phyloP scores from a whole-genome alignment of 2,329 filamentous ascomycete genomes.

The Aspergillus fumigatus region DNA sequence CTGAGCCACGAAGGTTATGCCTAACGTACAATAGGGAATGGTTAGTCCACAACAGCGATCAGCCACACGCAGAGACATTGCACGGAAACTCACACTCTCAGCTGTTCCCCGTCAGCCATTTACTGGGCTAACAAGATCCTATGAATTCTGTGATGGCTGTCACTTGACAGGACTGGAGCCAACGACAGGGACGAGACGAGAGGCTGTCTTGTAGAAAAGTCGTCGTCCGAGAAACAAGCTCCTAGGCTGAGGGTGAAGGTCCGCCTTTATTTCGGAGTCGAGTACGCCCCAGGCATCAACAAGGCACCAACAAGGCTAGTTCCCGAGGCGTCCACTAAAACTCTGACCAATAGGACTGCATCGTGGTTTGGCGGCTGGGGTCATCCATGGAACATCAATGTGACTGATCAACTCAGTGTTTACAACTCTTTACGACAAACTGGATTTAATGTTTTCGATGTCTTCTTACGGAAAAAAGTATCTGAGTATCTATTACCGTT shows the following conservation, averaged over 20 bases:
- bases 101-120: conserved; percentile 19
- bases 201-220: conserved; percentile 22
- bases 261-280: conserved; percentile 19
- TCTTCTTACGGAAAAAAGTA: background rate
- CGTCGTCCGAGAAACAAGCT: conserved; percentile 35
- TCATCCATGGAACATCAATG: background rate
- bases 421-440: background rate
- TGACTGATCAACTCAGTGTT: background rate
- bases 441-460: background rate
- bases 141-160: conserved; percentile 10
- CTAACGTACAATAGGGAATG: conserved; percentile 2
- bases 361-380: background rate
- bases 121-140: conserved; percentile 12
- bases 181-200: conserved; percentile 19
- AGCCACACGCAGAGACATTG: conserved; percentile 3
- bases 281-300: conserved; percentile 25
- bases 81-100: conserved; percentile 24
- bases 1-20: conserved; percentile 9
- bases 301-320: conserved; percentile 21
- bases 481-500: conserved; percentile 8
- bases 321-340: conserved; percentile 17
- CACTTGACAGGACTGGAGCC: conserved; percentile 15
- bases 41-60: conserved; percentile 9
- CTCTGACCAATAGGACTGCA: conserved; percentile 10
- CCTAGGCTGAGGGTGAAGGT: conserved; percentile 18